A percentile compares a stretch with the other conserved stretches of the same genome.
These are phyloP conservation scores for Nannochloropsis gaditana DNA, from an alignment of 108 stramenopile species.

Conservation along the genomic window DNA sequence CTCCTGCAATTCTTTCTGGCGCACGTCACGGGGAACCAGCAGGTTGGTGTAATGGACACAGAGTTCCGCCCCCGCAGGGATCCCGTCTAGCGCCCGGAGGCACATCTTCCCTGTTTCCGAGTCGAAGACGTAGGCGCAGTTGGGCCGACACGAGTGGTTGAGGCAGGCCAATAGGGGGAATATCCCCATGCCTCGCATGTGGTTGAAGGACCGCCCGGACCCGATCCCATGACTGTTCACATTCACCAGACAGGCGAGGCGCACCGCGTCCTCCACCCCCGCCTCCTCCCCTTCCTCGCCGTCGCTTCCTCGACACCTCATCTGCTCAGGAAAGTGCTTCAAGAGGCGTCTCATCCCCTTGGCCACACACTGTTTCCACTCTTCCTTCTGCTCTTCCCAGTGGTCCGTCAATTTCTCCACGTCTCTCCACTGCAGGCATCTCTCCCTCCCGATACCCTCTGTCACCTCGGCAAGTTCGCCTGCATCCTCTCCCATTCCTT, in stretches of 20 bases:
- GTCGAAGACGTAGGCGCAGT: conserved; percentile 36
- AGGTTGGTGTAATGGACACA: conserved; percentile 41
- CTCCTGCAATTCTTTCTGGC: conserved; percentile 29
- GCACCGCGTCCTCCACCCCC: conserved; percentile 34
- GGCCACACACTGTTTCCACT: neutral
- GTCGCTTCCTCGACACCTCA: conserved; percentile 22
- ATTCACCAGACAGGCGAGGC: conserved; percentile 38
- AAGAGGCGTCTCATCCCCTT: neutral
- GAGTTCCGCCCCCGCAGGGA: conserved; percentile 32
- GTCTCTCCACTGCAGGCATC: conserved; percentile 1
- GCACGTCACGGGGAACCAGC: conserved; percentile 23
- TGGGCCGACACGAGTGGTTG: conserved; percentile 42
- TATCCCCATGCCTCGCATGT: conserved; percentile 31
- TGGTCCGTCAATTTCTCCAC: conserved; percentile 23
- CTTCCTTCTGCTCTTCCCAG: conserved; percentile 2
- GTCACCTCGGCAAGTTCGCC: too few relatives aligned
- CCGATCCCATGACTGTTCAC: conserved; percentile 38
- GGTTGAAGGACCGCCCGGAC: conserved; percentile 24
- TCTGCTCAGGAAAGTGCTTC: neutral
- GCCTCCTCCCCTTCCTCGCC: conserved; percentile 21
- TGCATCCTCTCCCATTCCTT: neutral
- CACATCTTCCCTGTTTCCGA: conserved; percentile 24
- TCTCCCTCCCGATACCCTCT: neutral
- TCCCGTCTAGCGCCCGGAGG: conserved; percentile 25
- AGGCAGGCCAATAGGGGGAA: conserved; percentile 40